Base-by-base conservation (phyloP, 2,329 filamentous ascomycete genomes). In the Fusarium mundagurra region DNA sequence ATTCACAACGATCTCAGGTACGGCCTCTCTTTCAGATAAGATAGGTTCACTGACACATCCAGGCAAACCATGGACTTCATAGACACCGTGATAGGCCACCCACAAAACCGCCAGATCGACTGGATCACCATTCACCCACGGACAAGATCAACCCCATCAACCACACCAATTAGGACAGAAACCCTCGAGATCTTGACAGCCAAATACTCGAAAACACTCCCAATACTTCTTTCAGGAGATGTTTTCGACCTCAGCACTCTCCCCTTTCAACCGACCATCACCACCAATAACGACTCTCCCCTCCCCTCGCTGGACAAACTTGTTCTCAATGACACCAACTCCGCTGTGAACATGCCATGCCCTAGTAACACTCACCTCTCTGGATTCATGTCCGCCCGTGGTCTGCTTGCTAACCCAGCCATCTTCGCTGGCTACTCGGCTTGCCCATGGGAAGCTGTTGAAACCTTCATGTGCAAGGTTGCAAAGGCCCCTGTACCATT, bases 111-210 rank as follows among this genome's bases (percentile, higher is more conserved):
- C 16, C 85, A 88, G 36, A 87, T 92, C 59, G 91, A 93, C 84
- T 93, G 90, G 84, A 84, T 93, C 62, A 93, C 92, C 43, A 90
- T 93, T 63, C 92, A 93, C 80, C 91, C 91, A 7, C 86, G 92
- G n/a, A 89, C 88, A 51, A 85, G 89, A 43, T 84, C 83, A 69
- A 93, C 91, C 20, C 88, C 90, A 3, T 92, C 89, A 39, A 90
- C 86, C 34, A 85, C 85, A 2, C 90, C 91, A 13, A 92, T 93
- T 64, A 86, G 89, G 77, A 84, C 90, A 43, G 89, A 90, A 45
- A 89, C 91, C 1, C 88, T 93, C 16, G 85, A 86, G 57, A 81
- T 88, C 18, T 82, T 92, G 17, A 88, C 87, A 6, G 82, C 85
- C 20, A 87, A 85, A 72, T 88, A 88, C 78, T 82, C 88, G 57